phyloP scores from a whole-genome alignment of 176 grass and related monocot species.

The Canna indica region DNA sequence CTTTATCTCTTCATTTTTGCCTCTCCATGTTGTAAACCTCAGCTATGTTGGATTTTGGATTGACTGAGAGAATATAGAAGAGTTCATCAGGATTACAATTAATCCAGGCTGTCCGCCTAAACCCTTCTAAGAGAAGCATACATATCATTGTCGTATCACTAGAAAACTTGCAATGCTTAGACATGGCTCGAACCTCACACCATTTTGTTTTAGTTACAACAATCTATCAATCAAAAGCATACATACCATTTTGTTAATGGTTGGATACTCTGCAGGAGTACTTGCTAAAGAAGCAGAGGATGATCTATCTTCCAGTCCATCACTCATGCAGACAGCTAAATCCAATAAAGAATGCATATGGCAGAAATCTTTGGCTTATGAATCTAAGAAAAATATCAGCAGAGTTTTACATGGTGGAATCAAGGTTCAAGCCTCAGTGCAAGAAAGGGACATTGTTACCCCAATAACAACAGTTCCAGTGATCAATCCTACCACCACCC shows the following conservation, averaged over 20 bases:
- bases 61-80: too few species aligned
- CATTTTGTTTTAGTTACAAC: too few species aligned
- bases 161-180: too few species aligned
- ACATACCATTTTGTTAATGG: too few species aligned
- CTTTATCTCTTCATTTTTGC: neutral
- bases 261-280: conserved; percentile 7
- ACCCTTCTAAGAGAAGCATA: too few species aligned
- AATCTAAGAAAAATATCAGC: neutral
- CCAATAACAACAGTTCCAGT: conserved; percentile 41
- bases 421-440: conserved; percentile 11
- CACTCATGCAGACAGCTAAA: neutral
- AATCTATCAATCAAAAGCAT: too few species aligned
- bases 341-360: neutral
- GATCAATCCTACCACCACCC: conserved; percentile 30
- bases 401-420: conserved; percentile 8
- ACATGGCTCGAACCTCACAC: too few species aligned
- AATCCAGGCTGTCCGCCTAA: too few species aligned
- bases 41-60: too few species aligned
- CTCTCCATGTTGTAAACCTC: neutral
- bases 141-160: too few species aligned
- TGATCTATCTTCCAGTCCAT: neutral
- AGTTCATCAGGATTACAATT: too few species aligned
- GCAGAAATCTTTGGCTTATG: too few species aligned
- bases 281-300: conserved; percentile 16
- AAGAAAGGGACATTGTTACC: conserved; percentile 6